Conservation (phyloP, 352 stramenopile species). For the Globisporangium nagaii region DNA sequence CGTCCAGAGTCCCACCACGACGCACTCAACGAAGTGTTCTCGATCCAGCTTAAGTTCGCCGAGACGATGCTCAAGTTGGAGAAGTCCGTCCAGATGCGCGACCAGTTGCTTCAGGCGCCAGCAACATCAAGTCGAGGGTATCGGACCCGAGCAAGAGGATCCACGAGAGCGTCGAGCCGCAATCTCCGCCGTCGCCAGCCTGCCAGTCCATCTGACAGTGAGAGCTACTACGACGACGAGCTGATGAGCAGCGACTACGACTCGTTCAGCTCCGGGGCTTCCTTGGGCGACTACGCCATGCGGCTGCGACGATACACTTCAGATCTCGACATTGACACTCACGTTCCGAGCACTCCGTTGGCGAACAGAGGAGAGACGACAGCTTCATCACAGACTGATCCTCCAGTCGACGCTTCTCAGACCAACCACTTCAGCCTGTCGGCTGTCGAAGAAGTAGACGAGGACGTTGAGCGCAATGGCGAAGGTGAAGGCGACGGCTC, state of each 20-base stretch:
- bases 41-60: slow-evolving; percentile 58
- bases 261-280: slow-evolving; percentile 31
- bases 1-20: slow-evolving; percentile 13
- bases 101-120: slow-evolving; percentile 28
- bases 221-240: slow-evolving; percentile 14
- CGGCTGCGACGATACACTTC: slow-evolving; percentile 1
- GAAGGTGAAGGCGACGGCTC: too few relatives aligned
- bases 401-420: not conserved
- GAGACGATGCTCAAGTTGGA: slow-evolving; percentile 72
- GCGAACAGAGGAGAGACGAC: not conserved
- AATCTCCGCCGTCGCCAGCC: not conserved
- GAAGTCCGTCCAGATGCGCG: slow-evolving; percentile 53
- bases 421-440: not conserved
- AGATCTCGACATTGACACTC: not conserved
- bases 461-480: too few relatives aligned
- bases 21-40: slow-evolving; percentile 56
- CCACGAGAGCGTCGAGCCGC: not conserved
- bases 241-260: slow-evolving; percentile 10
- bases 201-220: slow-evolving; percentile 3
- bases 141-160: not conserved
- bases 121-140: not conserved
- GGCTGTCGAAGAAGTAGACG: not conserved
- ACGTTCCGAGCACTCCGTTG: not conserved
- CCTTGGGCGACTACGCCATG: slow-evolving; percentile 17
- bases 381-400: not conserved